These are phyloP conservation scores for Fusarium mundagurra DNA, from an alignment of 2,329 filamentous ascomycete species.

Conservation along the genomic window DNA sequence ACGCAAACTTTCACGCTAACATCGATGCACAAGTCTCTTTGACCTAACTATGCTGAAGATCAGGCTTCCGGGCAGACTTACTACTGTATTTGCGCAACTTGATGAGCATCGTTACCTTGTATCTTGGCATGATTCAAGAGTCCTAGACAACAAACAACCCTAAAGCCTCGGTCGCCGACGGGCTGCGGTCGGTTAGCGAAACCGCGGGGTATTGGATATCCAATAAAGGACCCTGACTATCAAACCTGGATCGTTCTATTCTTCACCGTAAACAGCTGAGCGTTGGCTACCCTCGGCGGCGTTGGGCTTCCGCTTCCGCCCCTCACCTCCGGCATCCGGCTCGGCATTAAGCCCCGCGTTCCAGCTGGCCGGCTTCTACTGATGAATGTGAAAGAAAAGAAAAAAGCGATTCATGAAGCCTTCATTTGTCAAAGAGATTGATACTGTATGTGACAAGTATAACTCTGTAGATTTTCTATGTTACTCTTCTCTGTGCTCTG, in stretches of 20 bases:
- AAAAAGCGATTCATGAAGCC: no score
- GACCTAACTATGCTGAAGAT: neutral
- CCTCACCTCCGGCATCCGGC: slow-evolving; percentile 34
- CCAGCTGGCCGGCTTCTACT: slow-evolving; percentile 26
- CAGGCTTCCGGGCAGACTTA: neutral
- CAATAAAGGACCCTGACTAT: slow-evolving; percentile 19
- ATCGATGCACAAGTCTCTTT: neutral
- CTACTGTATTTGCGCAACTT: neutral
- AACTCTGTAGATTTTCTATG: neutral
- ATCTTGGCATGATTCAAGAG: slow-evolving; percentile 21
- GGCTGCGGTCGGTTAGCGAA: slow-evolving; percentile 38
- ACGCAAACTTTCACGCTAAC: neutral
- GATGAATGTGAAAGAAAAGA: no score
- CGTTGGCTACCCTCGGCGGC: slow-evolving; percentile 4
- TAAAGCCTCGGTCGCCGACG: slow-evolving; percentile 32
- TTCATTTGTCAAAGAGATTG: neutral
- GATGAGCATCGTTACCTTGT: neutral
- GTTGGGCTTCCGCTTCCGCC: slow-evolving; percentile 22
- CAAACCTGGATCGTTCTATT: neutral
- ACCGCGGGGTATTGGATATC: neutral
- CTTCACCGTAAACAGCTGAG: neutral
- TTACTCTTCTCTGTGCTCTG: neutral
- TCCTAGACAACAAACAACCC: neutral
- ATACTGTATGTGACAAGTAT: neutral
- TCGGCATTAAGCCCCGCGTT: slow-evolving; percentile 27